Evolutionary conservation across 2,329 filamentous ascomycete species (phyloP).

Genomic region (Monosporascus sp.): DNA sequence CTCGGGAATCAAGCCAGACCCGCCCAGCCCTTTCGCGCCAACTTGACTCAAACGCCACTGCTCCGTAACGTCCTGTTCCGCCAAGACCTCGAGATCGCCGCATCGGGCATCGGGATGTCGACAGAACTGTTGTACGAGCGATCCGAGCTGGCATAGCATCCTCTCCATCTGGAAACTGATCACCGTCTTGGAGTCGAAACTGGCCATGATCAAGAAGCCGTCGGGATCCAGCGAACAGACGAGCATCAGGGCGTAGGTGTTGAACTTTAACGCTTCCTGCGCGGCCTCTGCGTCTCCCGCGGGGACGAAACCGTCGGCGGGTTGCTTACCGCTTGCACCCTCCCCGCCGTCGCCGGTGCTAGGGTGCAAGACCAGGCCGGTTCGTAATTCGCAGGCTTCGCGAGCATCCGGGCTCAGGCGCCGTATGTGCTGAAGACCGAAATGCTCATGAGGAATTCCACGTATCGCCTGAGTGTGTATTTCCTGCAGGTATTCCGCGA

Average conservation of each 20-base stretch:
- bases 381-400: conserved; percentile 51
- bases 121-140: conserved; percentile 45
- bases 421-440: conserved; percentile 56
- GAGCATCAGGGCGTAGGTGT: conserved; percentile 59
- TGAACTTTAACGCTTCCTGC: conserved; percentile 54
- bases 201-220: conserved; percentile 55
- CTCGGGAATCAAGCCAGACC: conserved; percentile 11
- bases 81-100: conserved; percentile 29
- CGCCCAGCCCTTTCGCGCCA: conserved; percentile 14
- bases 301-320: conserved; percentile 48
- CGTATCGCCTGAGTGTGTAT: conserved; percentile 52
- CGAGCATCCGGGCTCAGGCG: conserved; percentile 48
- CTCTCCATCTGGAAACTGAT: conserved; percentile 45
- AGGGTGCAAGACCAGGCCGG: conserved; percentile 50
- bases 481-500: conserved; percentile 47
- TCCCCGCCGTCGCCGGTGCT: conserved; percentile 26
- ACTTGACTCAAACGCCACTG: conserved; percentile 25
- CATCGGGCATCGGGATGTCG: conserved; percentile 28
- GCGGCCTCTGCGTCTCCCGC: conserved; percentile 52
- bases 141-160: conserved; percentile 46
- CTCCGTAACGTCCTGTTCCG: conserved; percentile 28
- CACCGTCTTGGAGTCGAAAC: conserved; percentile 59
- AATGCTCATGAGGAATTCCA: conserved; percentile 61
- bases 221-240: conserved; percentile 55
- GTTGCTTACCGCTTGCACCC: conserved; percentile 27